Conservation (phyloP, 2,329 filamentous ascomycete species). For the Byssoonygena ceratinophila region DNA sequence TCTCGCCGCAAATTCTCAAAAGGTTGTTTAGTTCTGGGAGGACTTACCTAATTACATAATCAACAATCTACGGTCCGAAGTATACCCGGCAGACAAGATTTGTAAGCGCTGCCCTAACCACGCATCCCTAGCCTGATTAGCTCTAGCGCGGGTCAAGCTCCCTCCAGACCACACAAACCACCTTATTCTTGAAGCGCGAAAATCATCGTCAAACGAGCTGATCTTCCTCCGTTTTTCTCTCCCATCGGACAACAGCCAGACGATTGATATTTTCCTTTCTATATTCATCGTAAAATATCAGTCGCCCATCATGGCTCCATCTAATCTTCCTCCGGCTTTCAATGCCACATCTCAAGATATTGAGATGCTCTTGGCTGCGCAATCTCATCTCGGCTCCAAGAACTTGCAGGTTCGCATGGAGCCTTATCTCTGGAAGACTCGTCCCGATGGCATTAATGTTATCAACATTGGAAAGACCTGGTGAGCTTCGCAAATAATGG, state of each 20-base stretch:
- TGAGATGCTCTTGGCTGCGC: slow-evolving; percentile 97
- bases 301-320: slow-evolving; percentile 78
- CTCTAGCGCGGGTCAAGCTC: slow-evolving; percentile 3
- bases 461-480: slow-evolving; percentile 99
- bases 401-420: slow-evolving; percentile 99
- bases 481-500: slow-evolving; percentile 44
- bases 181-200: slow-evolving; percentile 10
- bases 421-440: slow-evolving; percentile 99
- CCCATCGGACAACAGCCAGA: slow-evolving; percentile 36
- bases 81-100: too few species aligned
- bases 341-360: slow-evolving; percentile 97
- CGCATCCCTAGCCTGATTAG: neutral
- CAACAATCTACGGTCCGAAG: neutral
- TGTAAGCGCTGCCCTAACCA: slow-evolving; percentile 17
- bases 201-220: slow-evolving; percentile 11
- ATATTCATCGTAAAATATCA: slow-evolving; percentile 32
- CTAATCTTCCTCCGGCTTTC: slow-evolving; percentile 88
- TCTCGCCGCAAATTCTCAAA: slow-evolving; percentile 3
- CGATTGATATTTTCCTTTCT: slow-evolving; percentile 37
- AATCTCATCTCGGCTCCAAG: slow-evolving; percentile 95
- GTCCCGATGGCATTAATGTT: slow-evolving; percentile 95
- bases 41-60: neutral
- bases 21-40: neutral
- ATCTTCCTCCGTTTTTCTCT: slow-evolving; percentile 22
- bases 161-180: slow-evolving; percentile 14